Evolutionary conservation across 2,329 filamentous ascomycete genomes (phyloP), one percentile per base, ranked within the genome.

Genomic region (Pseudovirgaria hyperparasitica): DNA sequence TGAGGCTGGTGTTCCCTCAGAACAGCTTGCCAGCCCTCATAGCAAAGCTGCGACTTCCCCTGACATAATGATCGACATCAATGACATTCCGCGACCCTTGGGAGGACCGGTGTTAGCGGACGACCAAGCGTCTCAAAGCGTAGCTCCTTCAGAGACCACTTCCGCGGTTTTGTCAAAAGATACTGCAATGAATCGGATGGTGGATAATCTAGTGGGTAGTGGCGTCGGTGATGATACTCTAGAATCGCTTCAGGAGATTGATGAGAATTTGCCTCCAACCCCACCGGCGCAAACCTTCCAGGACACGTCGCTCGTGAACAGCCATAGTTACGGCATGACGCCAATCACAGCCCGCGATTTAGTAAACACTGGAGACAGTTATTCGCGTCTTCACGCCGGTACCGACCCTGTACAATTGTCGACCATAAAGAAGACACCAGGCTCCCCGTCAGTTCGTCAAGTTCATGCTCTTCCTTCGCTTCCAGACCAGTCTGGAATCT

Each of bases 131-230:
- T 46, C 48, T 6, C 36, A 43, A 22, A 47, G 46, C 20, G 42
- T 52, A 25, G 50, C 49, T 9, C 42, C 39, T 11, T 65, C 63
- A 4, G 62, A 66, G 29, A 59, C 63, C n/a, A 58, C 63, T 12
- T 63, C 63, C 5, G 54, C 57, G 25, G 44, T 42, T 10, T 24
- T 52, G 12, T 46, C 52, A 6, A 54, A 53, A 27, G 63, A 67
- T 30, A 54, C 52, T n/a, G 60, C 62, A 14, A 64, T 71, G 54
- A 60, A 59, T 34, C 59, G 58, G 7, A 72, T 73, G 69, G 69
- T 74, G 9, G 65, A 73, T 36, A 57, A 66, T 31, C 51, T 74
- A 16, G 56, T 73, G 26, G 54, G 52, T 22, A n/a, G n/a, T n/a
- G n/a, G n/a, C n/a, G n/a, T n/a, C n/a, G 44, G 45, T 12, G 54